phyloP scores from a whole-genome alignment of 345 rosid species.

The Passiflora organensis region DNA sequence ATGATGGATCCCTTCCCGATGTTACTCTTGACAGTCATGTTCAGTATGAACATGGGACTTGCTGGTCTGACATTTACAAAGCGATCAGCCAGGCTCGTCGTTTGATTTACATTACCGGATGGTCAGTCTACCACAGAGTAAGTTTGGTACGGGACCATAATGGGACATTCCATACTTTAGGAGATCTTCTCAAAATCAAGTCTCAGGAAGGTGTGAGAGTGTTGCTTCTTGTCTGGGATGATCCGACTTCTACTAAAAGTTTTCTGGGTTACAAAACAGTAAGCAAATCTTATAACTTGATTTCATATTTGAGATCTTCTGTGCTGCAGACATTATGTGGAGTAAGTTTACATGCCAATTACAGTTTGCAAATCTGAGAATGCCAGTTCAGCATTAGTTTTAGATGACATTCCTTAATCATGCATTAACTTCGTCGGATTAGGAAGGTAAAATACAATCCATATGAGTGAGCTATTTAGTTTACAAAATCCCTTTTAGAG shows the following conservation, averaged over 20 bases:
- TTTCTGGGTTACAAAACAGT: conserved; percentile 61
- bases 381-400: too few relatives aligned
- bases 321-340: conserved; percentile 7
- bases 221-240: conserved; percentile 93
- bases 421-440: too few relatives aligned
- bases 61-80: conserved; percentile 75
- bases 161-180: conserved; percentile 35
- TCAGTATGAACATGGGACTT: conserved; percentile 48
- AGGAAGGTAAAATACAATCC: too few relatives aligned
- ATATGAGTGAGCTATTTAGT: too few relatives aligned
- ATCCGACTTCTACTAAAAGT: conserved; percentile 84
- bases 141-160: conserved; percentile 53
- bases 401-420: too few relatives aligned
- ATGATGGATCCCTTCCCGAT: conserved; percentile 50
- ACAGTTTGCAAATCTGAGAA: too few relatives aligned
- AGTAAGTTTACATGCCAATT: neutral
- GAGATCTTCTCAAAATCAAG: conserved; percentile 75
- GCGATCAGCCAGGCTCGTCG: conserved; percentile 78
- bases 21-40: conserved; percentile 49
- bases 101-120: conserved; percentile 77
- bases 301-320: neutral
- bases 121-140: conserved; percentile 74
- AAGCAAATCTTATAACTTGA: conserved; percentile 23
- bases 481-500: too few relatives aligned
- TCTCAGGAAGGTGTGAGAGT: conserved; percentile 96